These are phyloP conservation scores for Phyllostachys edulis DNA, from an alignment of 176 grass and related monocot species.

Conservation along the genomic window DNA sequence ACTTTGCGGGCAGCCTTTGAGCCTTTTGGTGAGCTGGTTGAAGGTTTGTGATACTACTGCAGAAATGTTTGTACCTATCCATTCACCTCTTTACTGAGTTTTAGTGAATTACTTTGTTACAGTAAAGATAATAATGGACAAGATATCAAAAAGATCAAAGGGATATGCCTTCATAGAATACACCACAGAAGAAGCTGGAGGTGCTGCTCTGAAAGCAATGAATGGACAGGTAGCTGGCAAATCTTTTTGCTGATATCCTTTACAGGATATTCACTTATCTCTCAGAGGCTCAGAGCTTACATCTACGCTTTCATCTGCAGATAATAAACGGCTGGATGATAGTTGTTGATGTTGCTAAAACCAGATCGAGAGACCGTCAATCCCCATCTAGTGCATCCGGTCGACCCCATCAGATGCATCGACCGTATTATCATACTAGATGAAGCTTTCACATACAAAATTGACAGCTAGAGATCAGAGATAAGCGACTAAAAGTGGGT, in stretches of 20 bases:
- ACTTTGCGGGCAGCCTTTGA: slow-evolving; percentile 84
- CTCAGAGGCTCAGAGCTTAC: neutral
- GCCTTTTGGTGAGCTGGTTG: slow-evolving; percentile 80
- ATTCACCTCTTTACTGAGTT: slow-evolving; percentile 29
- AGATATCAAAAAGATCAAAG: slow-evolving; percentile 96
- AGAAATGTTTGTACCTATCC: neutral
- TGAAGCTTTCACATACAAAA: slow-evolving; percentile 24
- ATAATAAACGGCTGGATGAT: slow-evolving; percentile 99
- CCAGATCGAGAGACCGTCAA: slow-evolving; percentile 40
- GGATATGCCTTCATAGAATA: slow-evolving; percentile 91
- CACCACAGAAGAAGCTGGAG: slow-evolving; percentile 88
- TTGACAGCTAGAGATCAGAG: slow-evolving; percentile 21
- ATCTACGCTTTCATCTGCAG: slow-evolving; percentile 39
- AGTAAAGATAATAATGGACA: slow-evolving; percentile 98
- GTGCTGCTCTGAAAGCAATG: slow-evolving; percentile 88
- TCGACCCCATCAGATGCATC: slow-evolving; percentile 29
- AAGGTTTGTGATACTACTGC: slow-evolving; percentile 57
- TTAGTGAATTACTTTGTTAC: slow-evolving; percentile 14
- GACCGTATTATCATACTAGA: slow-evolving; percentile 21
- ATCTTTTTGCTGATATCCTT: neutral
- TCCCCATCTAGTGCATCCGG: slow-evolving; percentile 3
- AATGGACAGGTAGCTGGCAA: slow-evolving; percentile 64
- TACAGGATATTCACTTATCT: neutral
- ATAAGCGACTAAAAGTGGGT: slow-evolving; percentile 23
- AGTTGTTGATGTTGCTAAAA: slow-evolving; percentile 82